Base-by-base conservation (phyloP, 2,329 filamentous ascomycete species). In the Fusarium chaquense region DNA sequence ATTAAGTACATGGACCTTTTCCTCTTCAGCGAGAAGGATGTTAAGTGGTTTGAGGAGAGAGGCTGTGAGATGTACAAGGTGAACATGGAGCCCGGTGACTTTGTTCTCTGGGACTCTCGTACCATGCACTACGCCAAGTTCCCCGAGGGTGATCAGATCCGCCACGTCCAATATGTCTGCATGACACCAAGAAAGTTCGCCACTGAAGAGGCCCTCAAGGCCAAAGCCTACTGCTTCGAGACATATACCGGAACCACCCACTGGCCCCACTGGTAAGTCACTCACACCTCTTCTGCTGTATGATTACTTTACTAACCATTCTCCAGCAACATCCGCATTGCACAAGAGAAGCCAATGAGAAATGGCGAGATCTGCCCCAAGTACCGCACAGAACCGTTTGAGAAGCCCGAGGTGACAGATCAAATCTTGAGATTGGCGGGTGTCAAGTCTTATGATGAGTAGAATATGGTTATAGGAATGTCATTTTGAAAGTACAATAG, bases 51-150 rank as follows among this genome's bases (percentile, higher is more conserved):
- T 6, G 72, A 73, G 51, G 75, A 78, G 11, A 68, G 73, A 28
- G 79, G 78, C 3, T 73, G 68, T 16, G 58, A 77, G 44, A 78
- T 77, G 76, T 62, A 74, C 65, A 80, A 83, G 70, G 75, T 83
- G 10, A 75, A 77, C 55, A 81, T 80, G 35, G 81, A 81, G 13
- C 82, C 82, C 1, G 82, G 82, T 18, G 82, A 83, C 24, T 69
- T 83, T 35, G 72, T 83, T 5, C 75, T 83, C 11, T 83, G 76
- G 76, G 80, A 81, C 58, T 78, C 76, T n/a, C 78, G 78, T 22
- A 79, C 78, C 10, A 80, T 81, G 44, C 81, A 83, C 64, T 83
- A 82, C 49, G 82, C 82, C 26, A 72, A 81, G 3, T 75, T 78
- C 1, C 77, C 81, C 0, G 75, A 72, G 18, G 75, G 75, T 2